A percentile compares a stretch with the other conserved stretches of the same genome.
Evolutionary conservation across 805 yeast species (phyloP).

Genomic region (Schwanniomyces sp.): DNA sequence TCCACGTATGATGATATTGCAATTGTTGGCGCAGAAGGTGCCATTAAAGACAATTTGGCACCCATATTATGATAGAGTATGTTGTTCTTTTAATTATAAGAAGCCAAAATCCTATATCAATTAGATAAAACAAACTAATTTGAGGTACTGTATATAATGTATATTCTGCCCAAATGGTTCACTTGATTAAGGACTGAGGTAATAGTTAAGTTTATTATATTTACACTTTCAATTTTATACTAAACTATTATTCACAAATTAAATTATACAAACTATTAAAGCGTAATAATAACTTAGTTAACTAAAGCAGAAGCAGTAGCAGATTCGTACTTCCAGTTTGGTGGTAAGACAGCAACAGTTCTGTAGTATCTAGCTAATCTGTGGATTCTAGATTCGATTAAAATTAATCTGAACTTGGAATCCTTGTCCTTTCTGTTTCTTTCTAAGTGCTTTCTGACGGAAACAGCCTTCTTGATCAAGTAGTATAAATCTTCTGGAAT

Average conservation of each 20-base stretch:
- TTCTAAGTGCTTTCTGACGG: slow-evolving; percentile 99
- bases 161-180: neutral
- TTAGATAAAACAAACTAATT: neutral
- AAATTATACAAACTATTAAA: slow-evolving; percentile 1
- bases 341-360: slow-evolving; percentile 98
- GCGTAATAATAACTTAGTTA: slow-evolving; percentile 58
- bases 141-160: neutral
- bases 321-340: slow-evolving; percentile 99
- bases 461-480: slow-evolving; percentile 98
- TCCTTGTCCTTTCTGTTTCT: slow-evolving; percentile 99
- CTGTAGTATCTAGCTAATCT: slow-evolving; percentile 99
- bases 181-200: neutral
- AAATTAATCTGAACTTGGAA: slow-evolving; percentile 99
- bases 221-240: neutral
- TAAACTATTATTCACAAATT: neutral
- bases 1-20: slow-evolving; percentile 89
- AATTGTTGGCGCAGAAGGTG: slow-evolving; percentile 90
- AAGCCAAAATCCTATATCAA: neutral
- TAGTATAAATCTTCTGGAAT: slow-evolving; percentile 99
- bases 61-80: slow-evolving; percentile 56
- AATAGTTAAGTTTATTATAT: no score
- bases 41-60: slow-evolving; percentile 76
- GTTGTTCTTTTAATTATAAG: neutral
- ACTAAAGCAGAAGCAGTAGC: slow-evolving; percentile 99
- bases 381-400: slow-evolving; percentile 99